Evolutionary conservation across 495 filamentous ascomycete genomes (phyloP), one percentile per base, ranked within the genome.

Genomic region (Cladorrhinum samala): DNA sequence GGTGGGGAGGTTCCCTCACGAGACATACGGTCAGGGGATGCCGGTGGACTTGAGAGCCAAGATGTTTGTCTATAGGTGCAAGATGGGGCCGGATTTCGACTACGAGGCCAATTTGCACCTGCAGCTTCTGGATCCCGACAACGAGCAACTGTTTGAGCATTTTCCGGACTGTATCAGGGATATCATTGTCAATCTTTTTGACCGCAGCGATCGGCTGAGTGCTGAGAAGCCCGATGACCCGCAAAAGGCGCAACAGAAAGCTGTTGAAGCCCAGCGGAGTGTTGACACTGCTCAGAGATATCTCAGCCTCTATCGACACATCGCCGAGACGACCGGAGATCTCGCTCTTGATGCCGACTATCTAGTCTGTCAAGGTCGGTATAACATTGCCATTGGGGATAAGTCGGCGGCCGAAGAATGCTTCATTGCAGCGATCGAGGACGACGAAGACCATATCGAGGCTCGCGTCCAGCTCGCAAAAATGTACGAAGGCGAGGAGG

Each of bases 11-110:
- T 85, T 82, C 68, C 76, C 79, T 1, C 61, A 60, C 11, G 75
- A 79, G 19, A 72, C 77, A 0, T 97, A 96, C 61, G 89, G 89
- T 2, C 66, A 77, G 27, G 84, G 85, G 1, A 75, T 98, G 13
- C 93, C 93, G 0, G 61, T 88, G 2, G 91, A 96, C 54, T 65
- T 97, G 30, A 81, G 91, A n/a, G 80, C 89, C 14, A 95, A 90
- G 67, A 72, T 98, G 53, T 92, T 89, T 9, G 61, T 93, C 3
- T 94, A 86, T 66, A 80, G 94, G 20, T 66, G 94, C 30, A 83
- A 81, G 44, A 72, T 87, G 57, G 81, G 80, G 27, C 27, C 27
- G 27, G 27, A 33, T 0, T 65, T 91, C 51, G 68, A 83, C 36
- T 70, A 79, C n/a, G 92, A 97, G 71, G 91, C 89, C 17, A 70